Evolutionary conservation across 768 basidiomycete species (phyloP), one percentile per base, ranked within the genome.

Genomic region (Butyriboletus loyo): DNA sequence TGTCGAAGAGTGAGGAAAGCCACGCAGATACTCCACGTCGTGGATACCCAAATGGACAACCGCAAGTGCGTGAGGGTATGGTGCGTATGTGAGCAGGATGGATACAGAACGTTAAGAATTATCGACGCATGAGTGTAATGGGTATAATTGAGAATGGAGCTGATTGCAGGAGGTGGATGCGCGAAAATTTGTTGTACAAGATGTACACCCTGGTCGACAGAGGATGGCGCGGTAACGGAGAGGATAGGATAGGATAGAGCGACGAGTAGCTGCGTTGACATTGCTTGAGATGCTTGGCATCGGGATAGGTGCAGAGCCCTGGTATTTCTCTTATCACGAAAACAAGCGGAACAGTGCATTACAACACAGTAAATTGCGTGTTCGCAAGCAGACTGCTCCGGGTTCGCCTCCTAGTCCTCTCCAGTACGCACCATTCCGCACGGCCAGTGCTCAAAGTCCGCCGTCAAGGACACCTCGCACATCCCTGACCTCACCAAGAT

Each of bases 401-500:
- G 43, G 43, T 50, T 56, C 47, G 25, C 45, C 36, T 40, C 52
- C n/a, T 39, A 49, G 37, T 56, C 64, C 62, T 45, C 57, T 49
- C 60, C 56, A 36, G 43, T 45, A 56, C 45, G 54, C 56, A 60
- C 65, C 60, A 54, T 47, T 53, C 50, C 30, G 51, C 58, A 54
- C 50, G 40, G 15, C 40, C 56, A 55, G 54, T 49, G 55, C 60
- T 74, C 75, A 89, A 72, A 89, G 79, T 62, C 87, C 86, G 54
- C 89, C 91, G 66, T 96, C 92, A 58, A 98, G 77, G 35, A 97
- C 86, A 40, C 90, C 94, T 53, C 97, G 80, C 42, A 98, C 89
- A 70, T 99, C 97, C 52, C 86, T 86, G 31, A 94, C 92, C 24
- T 79, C 76, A 31, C 75, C 81, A 32, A 99, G 79, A 72, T 99